These are phyloP conservation scores for Dryas integrifolia DNA, from an alignment of 331 rosid species.

Conservation along the genomic window DNA sequence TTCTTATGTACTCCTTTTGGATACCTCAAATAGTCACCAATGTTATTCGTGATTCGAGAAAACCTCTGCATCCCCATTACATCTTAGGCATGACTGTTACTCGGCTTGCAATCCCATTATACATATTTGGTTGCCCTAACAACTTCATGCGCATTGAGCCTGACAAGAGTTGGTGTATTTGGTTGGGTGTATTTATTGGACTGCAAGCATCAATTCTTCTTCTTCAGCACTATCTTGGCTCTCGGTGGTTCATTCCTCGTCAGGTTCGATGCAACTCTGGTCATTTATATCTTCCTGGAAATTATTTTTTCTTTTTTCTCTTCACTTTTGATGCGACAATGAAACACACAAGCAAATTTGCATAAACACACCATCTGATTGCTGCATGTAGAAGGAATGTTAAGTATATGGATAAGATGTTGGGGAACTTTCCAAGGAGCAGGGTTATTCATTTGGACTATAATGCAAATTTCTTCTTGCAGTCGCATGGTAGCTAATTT, in stretches of 20 bases:
- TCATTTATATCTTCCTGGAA: constrained; percentile 9
- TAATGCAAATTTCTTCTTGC: neutral
- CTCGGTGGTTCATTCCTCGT: constrained; percentile 97
- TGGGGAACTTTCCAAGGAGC: constrained; percentile 5
- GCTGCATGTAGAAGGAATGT: neutral
- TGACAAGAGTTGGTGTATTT: constrained; percentile 71
- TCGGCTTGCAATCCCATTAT: constrained; percentile 83
- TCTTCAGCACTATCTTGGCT: constrained; percentile 89
- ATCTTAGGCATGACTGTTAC: constrained; percentile 74
- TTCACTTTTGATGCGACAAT: neutral
- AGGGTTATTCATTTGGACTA: constrained; percentile 1
- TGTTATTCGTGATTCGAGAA: constrained; percentile 81
- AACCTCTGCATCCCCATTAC: constrained; percentile 90
- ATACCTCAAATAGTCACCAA: constrained; percentile 88
- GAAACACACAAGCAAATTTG: neutral
- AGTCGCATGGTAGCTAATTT: neutral
- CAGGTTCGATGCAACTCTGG: constrained; percentile 53
- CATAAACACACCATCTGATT: neutral
- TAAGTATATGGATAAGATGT: neutral
- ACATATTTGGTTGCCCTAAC: constrained; percentile 85
- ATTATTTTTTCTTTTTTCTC: neutral
- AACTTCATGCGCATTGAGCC: constrained; percentile 91
- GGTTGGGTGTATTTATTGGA: constrained; percentile 53
- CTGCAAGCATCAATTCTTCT: constrained; percentile 77
- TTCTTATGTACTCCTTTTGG: constrained; percentile 84